These are phyloP conservation scores for Rhizophora mangle DNA, from an alignment of 345 rosid species.

Conservation along the genomic window DNA sequence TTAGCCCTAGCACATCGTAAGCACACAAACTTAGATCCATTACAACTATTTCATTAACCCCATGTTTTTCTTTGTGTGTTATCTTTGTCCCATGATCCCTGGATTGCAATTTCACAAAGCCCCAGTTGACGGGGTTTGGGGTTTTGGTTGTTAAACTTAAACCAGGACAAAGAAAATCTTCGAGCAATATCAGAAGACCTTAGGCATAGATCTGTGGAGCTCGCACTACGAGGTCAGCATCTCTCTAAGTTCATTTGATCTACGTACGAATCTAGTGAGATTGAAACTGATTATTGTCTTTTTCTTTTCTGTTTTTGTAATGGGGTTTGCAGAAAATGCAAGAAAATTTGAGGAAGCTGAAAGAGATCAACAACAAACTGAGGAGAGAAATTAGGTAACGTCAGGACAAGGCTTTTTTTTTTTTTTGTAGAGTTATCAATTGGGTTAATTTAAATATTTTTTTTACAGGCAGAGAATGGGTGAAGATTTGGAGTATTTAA, in stretches of 20 bases:
- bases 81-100: not conserved
- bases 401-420: not conserved
- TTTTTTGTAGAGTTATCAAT: not conserved
- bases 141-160: not conserved
- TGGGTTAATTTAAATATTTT: not conserved
- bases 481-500: constrained; percentile 42
- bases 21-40: not conserved
- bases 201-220: constrained; percentile 53
- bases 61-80: not conserved
- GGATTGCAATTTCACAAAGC: constrained; percentile 1
- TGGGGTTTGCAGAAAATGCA: constrained; percentile 51
- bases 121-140: not conserved
- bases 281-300: not conserved
- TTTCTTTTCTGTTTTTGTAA: not conserved
- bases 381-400: constrained; percentile 48
- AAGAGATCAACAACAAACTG: constrained; percentile 45
- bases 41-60: not conserved
- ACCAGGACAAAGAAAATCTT: constrained; percentile 42
- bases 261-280: not conserved
- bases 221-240: constrained; percentile 49
- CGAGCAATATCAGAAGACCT: constrained; percentile 46
- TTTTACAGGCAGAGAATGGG: constrained; percentile 54
- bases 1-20: constrained; percentile 47
- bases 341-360: constrained; percentile 42
- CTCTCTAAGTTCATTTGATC: not conserved